These are phyloP conservation scores for Coemansia sp. DNA, from an alignment of 371 early-diverging fungal genomes.

Conservation along the genomic window DNA sequence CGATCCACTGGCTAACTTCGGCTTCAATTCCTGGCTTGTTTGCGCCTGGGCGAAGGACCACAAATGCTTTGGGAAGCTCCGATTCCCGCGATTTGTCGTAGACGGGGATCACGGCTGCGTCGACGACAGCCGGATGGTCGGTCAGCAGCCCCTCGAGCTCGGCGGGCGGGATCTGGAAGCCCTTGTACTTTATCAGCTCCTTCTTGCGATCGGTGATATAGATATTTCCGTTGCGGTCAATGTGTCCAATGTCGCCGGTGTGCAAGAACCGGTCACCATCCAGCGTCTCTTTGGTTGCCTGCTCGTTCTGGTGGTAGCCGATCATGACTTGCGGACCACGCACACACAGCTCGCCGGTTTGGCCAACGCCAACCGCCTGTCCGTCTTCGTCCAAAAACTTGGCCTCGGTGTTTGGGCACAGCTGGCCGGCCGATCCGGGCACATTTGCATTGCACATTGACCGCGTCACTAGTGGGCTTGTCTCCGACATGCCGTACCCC, in stretches of 20 bases:
- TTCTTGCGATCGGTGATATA: conserved; percentile 67
- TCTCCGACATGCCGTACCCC: conserved; percentile 76
- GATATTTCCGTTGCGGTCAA: conserved; percentile 72
- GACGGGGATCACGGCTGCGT: conserved; percentile 74
- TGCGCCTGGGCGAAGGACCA: conserved; percentile 55
- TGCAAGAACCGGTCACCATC: conserved; percentile 90
- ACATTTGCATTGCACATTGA: conserved; percentile 42
- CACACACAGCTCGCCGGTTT: conserved; percentile 81
- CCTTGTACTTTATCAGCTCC: conserved; percentile 73
- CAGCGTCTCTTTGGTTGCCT: conserved; percentile 75
- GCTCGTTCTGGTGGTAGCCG: conserved; percentile 82
- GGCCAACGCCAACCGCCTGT: conserved; percentile 56
- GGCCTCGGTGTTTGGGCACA: conserved; percentile 69
- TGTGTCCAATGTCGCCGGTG: conserved; percentile 92
- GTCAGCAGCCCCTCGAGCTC: conserved; percentile 84
- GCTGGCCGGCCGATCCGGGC: conserved; percentile 67
- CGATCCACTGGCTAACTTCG: conserved; percentile 68
- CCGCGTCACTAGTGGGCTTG: conserved; percentile 56
- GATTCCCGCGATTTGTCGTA: conserved; percentile 67
- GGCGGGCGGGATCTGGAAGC: conserved; percentile 76
- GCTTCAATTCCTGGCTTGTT: conserved; percentile 49
- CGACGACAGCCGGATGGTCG: conserved; percentile 68
- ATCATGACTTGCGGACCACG: conserved; percentile 90
- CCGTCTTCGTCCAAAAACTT: conserved; percentile 67
- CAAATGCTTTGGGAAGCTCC: conserved; percentile 80